Percentiles rank a stretch among this genome's conserved stretches.
Conservation (phyloP, 129 eudicot genomes). For the Flaveria trinervia region DNA sequence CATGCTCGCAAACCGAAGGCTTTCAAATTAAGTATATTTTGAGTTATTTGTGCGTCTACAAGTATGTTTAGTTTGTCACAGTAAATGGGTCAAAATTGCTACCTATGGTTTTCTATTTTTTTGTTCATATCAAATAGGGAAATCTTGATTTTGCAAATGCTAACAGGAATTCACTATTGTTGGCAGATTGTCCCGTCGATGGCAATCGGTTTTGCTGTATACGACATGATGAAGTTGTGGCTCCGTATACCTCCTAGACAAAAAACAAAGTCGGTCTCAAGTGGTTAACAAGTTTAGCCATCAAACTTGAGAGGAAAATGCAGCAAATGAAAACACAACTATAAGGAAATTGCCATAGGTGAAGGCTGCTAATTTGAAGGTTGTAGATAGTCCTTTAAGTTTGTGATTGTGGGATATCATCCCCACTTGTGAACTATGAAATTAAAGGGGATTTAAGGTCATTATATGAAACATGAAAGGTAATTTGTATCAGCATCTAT, state of each 20-base stretch:
- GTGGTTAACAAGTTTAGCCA: conserved; percentile 24
- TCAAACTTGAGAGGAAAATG: not conserved
- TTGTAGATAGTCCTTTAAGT: not conserved
- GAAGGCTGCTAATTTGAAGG: not conserved
- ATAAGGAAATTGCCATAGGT: too few species aligned
- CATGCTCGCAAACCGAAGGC: not conserved
- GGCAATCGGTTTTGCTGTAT: conserved; percentile 91
- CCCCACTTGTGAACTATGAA: not conserved
- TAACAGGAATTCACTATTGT: conserved; percentile 12
- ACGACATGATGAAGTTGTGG: conserved; percentile 88
- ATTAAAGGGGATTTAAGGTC: too few species aligned
- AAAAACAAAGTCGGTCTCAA: conserved; percentile 46
- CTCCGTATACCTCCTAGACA: conserved; percentile 75
- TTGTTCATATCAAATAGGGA: too few species aligned
- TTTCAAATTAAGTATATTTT: not conserved
- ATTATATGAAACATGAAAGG: too few species aligned
- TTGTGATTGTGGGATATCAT: not conserved
- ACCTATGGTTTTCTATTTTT: too few species aligned
- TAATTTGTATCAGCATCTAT: too few species aligned
- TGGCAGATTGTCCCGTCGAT: conserved; percentile 91
- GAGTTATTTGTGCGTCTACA: not conserved
- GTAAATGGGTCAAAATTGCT: too few species aligned
- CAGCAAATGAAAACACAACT: conserved; percentile 28
- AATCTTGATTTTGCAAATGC: not conserved
- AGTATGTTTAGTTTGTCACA: not conserved